Evolutionary conservation across 345 rosid species (phyloP).

Genomic region (Ceriops decandra): DNA sequence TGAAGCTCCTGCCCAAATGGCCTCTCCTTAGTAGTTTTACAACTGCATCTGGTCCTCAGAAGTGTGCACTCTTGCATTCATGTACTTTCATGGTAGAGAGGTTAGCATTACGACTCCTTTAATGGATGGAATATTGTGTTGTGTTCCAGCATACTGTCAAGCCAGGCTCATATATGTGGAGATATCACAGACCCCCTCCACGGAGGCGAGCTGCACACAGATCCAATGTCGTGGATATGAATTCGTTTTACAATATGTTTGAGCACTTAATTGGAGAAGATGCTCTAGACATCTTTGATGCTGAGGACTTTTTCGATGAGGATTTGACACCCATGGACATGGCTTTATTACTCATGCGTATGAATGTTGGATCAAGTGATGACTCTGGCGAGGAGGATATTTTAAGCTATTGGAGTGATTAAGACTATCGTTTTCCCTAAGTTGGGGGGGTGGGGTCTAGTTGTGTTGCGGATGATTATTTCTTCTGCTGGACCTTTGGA

Average conservation of each 20-base stretch:
- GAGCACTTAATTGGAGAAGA: slow-evolving; percentile 47
- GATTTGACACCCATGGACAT: slow-evolving; percentile 47
- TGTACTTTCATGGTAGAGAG: slow-evolving; percentile 4
- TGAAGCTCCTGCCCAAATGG: neutral
- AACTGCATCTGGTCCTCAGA: neutral
- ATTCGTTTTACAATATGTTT: slow-evolving; percentile 43
- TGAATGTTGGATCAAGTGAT: slow-evolving; percentile 43
- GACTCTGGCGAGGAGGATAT: slow-evolving; percentile 49
- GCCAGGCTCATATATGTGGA: slow-evolving; percentile 84
- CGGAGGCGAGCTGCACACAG: slow-evolving; percentile 41
- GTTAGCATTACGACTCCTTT: slow-evolving; percentile 26
- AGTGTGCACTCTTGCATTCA: slow-evolving; percentile 1
- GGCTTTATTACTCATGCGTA: slow-evolving; percentile 45
- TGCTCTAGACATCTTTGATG: slow-evolving; percentile 44
- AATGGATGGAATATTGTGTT: slow-evolving; percentile 51
- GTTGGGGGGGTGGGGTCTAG: neutral
- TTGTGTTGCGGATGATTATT: neutral
- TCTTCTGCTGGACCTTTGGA: too few species aligned
- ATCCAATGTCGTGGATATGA: slow-evolving; percentile 43
- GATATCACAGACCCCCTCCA: slow-evolving; percentile 68
- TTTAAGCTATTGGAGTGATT: slow-evolving; percentile 16
- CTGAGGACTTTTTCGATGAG: slow-evolving; percentile 40
- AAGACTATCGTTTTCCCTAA: neutral
- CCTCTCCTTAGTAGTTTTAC: neutral
- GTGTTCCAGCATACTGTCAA: slow-evolving; percentile 70